These are phyloP conservation scores for Septoria linicola DNA, from an alignment of 2,329 filamentous ascomycete genomes.

Conservation along the genomic window DNA sequence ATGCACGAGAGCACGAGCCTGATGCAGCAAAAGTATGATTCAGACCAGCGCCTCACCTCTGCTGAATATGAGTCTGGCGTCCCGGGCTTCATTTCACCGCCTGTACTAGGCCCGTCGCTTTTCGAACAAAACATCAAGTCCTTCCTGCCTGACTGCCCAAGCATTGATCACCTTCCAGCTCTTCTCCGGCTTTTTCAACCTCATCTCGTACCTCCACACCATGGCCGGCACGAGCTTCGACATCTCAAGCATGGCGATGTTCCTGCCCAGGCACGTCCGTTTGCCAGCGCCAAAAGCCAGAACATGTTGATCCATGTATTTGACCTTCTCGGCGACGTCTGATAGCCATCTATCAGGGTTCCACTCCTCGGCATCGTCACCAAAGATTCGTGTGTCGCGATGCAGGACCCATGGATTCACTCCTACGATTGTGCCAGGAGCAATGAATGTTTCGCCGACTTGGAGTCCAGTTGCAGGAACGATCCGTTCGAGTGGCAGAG, in stretches of 20 bases:
- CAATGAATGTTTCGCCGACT: slow-evolving; percentile 33
- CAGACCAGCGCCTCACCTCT: no score
- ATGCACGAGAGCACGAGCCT: no score
- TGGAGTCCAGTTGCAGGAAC: slow-evolving; percentile 24
- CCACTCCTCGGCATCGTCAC: slow-evolving; percentile 36
- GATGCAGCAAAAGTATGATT: no score
- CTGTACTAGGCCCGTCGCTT: neutral
- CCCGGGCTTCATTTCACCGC: neutral
- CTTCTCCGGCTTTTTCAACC: slow-evolving; percentile 13
- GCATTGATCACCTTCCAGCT: slow-evolving; percentile 15
- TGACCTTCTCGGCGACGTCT: slow-evolving; percentile 56
- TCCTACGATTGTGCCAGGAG: slow-evolving; percentile 44
- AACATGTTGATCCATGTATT: slow-evolving; percentile 64
- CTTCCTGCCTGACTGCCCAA: slow-evolving; percentile 20
- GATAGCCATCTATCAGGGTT: slow-evolving; percentile 48
- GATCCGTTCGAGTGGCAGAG: slow-evolving; percentile 27
- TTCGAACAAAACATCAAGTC: slow-evolving; percentile 13
- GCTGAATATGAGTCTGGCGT: no score
- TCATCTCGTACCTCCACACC: slow-evolving; percentile 19
- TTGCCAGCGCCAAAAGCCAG: slow-evolving; percentile 37
- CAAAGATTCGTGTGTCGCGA: slow-evolving; percentile 42
- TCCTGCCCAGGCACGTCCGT: slow-evolving; percentile 21
- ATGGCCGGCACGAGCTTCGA: slow-evolving; percentile 23
- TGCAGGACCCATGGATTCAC: slow-evolving; percentile 49
- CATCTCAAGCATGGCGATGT: slow-evolving; percentile 25